Evolutionary conservation across 2,329 filamentous ascomycete species (phyloP), one percentile per base, ranked within the genome.

Genomic region (Pseudogymnoascus sp.): DNA sequence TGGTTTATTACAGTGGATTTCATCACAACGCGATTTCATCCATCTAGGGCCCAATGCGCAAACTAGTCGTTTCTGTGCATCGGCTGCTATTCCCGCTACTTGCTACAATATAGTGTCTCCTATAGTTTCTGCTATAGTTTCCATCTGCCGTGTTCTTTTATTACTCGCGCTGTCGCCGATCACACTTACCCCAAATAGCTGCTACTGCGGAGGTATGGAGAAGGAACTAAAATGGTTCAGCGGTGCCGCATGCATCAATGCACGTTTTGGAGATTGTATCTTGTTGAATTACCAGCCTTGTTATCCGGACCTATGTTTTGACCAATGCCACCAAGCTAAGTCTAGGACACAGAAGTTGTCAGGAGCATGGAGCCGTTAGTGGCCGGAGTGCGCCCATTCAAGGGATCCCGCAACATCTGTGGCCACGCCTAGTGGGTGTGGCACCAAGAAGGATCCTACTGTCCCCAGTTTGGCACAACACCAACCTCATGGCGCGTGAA

Each of bases 1-100:
- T 52, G 45, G 27, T 55, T 33, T 55, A 55, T 55, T 55, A 29
- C 29, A 12, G 48, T 55, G 48, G 29, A 55, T 55, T 55, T 21
- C 29, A 35, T 55, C 48, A 55, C 29, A 18, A 55, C 48, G 48
- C 48, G 29, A 55, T 55, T 55, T 33, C 48, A 55, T 21, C 18
- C 48, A 55, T 21, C 29, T 9, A 55, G 29, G 48, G 29, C 29
- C 48, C 29, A 48, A 33, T 33, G 29, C 15, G 48, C 9, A 18
- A 55, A n/a, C 15, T 15, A 18, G n/a, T 12, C 21, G 15, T 5
- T 29, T 55, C 48, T 55, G 15, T 10, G 9, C 48, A 33, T 33
- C 48, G 48, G 29, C 15, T 33, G 15, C n/a, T 33, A 29, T 18
- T 35, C 31, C 48, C 48, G 48, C 29, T 55, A 55, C 48, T 55